A percentile compares a stretch with the other conserved stretches of the same genome.
Conservation (phyloP, 202 grass and related monocot genomes). For the Schoenoplectus triqueter region DNA sequence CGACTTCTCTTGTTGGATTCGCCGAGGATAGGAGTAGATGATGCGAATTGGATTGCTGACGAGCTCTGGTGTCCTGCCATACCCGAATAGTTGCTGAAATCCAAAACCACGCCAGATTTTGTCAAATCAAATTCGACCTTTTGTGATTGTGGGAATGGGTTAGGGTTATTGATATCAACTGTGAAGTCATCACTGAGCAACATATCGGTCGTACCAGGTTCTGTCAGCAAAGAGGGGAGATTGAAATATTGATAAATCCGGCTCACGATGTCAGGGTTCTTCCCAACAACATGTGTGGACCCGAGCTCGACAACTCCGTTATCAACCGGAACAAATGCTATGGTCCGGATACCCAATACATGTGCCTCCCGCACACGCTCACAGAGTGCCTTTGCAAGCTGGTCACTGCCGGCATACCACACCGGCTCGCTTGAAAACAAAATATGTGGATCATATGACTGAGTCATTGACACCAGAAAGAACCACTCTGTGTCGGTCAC, state of each 20-base stretch:
- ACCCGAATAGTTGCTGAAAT: conserved; percentile 55
- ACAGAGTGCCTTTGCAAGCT: conserved; percentile 51
- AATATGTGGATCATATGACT: conserved; percentile 60
- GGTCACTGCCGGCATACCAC: conserved; percentile 59
- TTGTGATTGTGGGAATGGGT: background rate
- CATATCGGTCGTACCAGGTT: background rate
- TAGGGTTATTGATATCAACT: background rate
- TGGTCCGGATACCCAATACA: conserved; percentile 67
- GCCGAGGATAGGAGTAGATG: conserved; percentile 61
- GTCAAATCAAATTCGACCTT: conserved; percentile 21
- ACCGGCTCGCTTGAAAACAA: conserved; percentile 44
- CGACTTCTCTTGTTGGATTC: conserved; percentile 40
- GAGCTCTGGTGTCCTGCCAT: conserved; percentile 48
- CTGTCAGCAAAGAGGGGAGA: background rate
- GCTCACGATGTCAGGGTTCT: conserved; percentile 52
- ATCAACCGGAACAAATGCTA: conserved; percentile 76
- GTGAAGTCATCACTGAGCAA: conserved; percentile 15
- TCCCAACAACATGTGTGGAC: conserved; percentile 63
- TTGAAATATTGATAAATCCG: conserved; percentile 22
- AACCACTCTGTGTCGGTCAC: conserved; percentile 97
- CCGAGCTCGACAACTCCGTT: conserved; percentile 76
- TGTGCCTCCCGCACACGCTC: conserved; percentile 66
- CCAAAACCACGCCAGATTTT: conserved; percentile 20
- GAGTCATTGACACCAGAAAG: conserved; percentile 97
- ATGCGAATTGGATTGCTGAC: conserved; percentile 31